Percentiles rank a stretch among this genome's conserved stretches.
phyloP scores from a whole-genome alignment of 2,329 filamentous ascomycete genomes.

The Penicillium brasilianum region DNA sequence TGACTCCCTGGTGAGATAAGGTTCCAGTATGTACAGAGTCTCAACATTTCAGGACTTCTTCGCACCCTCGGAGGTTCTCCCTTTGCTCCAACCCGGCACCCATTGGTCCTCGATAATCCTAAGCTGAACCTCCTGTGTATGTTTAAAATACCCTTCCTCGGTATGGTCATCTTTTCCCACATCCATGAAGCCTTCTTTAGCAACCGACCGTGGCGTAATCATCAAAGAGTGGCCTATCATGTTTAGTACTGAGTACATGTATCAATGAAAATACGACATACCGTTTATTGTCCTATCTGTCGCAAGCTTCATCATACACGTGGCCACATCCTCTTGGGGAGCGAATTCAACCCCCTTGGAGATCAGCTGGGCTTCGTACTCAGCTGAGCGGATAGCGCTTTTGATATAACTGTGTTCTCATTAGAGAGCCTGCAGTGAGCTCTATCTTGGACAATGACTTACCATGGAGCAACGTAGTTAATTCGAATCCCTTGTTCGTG shows the following conservation, averaged over 20 bases:
- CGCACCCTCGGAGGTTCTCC: neutral
- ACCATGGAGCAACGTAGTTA: neutral
- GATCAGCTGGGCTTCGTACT: neutral
- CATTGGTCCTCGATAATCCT: neutral
- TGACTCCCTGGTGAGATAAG: neutral
- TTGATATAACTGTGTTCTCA: neutral
- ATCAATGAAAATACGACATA: neutral
- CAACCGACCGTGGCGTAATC: neutral
- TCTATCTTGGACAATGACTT: neutral
- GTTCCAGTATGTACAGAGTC: neutral
- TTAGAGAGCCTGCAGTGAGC: neutral
- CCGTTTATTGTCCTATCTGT: neutral
- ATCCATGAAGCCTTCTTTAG: neutral
- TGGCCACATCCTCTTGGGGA: neutral
- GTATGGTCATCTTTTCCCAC: neutral
- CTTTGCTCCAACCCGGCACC: neutral
- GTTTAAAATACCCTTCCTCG: neutral
- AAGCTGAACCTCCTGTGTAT: neutral
- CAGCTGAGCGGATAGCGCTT: neutral
- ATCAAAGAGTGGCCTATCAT: neutral
- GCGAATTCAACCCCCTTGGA: neutral
- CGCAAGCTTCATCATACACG: neutral
- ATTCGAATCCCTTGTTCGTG: neutral
- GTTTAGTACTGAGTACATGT: neutral
- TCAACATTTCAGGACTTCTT: neutral